Conservation (phyloP, 1,284 basidiomycete species). For the Cryptococcus sp. region DNA sequence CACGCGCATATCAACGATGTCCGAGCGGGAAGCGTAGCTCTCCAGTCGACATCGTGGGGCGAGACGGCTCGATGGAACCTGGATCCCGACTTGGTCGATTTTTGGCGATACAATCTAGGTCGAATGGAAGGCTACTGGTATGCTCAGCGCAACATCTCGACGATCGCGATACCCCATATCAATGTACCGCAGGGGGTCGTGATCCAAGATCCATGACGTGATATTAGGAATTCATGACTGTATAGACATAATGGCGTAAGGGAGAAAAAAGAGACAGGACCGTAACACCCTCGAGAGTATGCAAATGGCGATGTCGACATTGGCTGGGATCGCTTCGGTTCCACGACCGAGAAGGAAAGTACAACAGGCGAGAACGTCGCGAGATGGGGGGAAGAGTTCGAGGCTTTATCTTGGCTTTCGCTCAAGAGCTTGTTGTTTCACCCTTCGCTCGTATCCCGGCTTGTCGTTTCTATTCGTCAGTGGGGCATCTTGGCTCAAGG, state of each 20-base stretch:
- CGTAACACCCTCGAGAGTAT: too few relatives aligned
- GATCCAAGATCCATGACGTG: too few relatives aligned
- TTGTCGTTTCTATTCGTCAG: slow-evolving; percentile 68
- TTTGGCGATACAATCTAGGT: slow-evolving; percentile 10
- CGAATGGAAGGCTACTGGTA: slow-evolving; percentile 11
- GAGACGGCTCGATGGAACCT: slow-evolving; percentile 4
- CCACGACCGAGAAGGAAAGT: too few relatives aligned
- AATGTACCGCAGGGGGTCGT: not conserved
- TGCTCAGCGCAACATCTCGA: not conserved
- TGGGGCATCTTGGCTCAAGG: too few relatives aligned
- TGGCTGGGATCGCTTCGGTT: too few relatives aligned
- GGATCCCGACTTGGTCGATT: slow-evolving; percentile 4
- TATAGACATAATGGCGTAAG: too few relatives aligned
- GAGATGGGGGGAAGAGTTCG: too few relatives aligned
- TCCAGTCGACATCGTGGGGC: not conserved
- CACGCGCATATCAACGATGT: not conserved
- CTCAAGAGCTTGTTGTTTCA: slow-evolving; percentile 76
- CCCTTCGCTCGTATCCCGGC: slow-evolving; percentile 74
- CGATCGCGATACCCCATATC: not conserved
- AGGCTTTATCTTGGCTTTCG: slow-evolving; percentile 48
- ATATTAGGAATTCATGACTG: too few relatives aligned
- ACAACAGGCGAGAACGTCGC: too few relatives aligned
- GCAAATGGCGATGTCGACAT: too few relatives aligned
- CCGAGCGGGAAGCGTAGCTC: too few relatives aligned
- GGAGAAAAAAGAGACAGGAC: too few relatives aligned